Conservation (phyloP, 352 stramenopile genomes). For the Globisporangium ultimum region DNA sequence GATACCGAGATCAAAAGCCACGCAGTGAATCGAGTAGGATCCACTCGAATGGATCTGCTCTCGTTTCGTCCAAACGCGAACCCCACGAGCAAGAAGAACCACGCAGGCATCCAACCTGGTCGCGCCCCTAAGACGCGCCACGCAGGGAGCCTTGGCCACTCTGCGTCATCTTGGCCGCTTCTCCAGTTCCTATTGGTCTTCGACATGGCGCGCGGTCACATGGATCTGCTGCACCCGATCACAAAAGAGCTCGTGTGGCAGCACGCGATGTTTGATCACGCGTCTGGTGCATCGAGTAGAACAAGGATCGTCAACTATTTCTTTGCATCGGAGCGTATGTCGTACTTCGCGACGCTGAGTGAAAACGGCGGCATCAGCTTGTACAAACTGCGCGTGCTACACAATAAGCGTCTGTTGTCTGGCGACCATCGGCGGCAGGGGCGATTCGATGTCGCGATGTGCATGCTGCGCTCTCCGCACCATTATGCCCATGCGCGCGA, state of each 20-base stretch:
- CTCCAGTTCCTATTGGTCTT: conserved; percentile 11
- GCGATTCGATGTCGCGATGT: conserved; percentile 2
- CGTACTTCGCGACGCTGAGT: conserved; percentile 9
- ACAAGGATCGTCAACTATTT: conserved; percentile 11
- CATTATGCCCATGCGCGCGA: background rate
- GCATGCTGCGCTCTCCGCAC: background rate
- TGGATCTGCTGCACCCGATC: conserved; percentile 9
- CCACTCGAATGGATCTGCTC: conserved; percentile 7
- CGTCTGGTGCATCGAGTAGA: background rate
- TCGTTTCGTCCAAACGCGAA: conserved; percentile 8
- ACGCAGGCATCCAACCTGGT: background rate
- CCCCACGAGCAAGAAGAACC: conserved; percentile 11
- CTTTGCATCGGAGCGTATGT: conserved; percentile 16
- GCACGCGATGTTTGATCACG: conserved; percentile 2
- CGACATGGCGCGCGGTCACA: background rate
- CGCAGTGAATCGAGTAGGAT: background rate
- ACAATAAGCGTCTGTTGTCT: conserved; percentile 15
- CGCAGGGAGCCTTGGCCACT: background rate
- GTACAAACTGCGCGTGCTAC: conserved; percentile 17
- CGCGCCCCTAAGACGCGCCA: no score
- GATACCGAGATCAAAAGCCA: background rate
- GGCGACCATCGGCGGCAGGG: conserved; percentile 9
- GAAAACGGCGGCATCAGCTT: conserved; percentile 7
- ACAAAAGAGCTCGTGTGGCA: conserved; percentile 18
- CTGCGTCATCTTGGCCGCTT: background rate